phyloP scores from a whole-genome alignment of 129 eudicot genomes.

The sunflower (Helianthus annuus) region DNA sequence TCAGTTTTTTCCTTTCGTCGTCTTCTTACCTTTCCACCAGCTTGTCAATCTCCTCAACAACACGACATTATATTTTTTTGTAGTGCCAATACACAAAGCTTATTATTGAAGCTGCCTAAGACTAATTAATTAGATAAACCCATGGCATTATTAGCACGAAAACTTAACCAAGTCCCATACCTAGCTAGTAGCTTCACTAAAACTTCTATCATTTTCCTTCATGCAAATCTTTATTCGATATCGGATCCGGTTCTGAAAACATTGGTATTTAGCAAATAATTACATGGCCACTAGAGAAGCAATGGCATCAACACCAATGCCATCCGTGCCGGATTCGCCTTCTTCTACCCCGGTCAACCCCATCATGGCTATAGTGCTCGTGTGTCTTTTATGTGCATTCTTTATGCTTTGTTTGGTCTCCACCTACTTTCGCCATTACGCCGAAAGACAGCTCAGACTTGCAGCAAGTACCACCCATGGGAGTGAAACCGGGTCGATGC shows the following conservation, averaged over 20 bases:
- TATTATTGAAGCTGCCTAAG: constrained; percentile 3
- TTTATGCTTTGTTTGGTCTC: constrained; percentile 51
- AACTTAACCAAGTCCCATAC: not conserved
- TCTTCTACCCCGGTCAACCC: constrained; percentile 33
- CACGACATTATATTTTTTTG: constrained; percentile 1
- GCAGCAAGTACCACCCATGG: constrained; percentile 14
- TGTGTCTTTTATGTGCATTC: constrained; percentile 40
- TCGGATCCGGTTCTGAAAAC: no score
- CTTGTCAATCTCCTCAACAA: constrained; percentile 21
- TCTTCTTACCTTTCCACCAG: constrained; percentile 25
- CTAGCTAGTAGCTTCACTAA: not conserved
- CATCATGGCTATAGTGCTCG: constrained; percentile 44
- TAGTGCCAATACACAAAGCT: constrained; percentile 12
- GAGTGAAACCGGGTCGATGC: constrained; percentile 30
- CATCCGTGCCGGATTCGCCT: not conserved
- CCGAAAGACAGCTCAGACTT: constrained; percentile 23
- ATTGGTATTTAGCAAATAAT: not conserved
- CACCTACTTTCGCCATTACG: constrained; percentile 47
- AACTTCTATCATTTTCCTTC: not conserved
- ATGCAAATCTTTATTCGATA: not conserved
- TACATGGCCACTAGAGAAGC: not conserved
- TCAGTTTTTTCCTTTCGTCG: constrained; percentile 20
- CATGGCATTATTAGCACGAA: not conserved
- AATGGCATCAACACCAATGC: constrained; percentile 10
- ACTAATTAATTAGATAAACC: constrained; percentile 16